Conservation (phyloP, 805 yeast genomes). For the Suhomyces canberraensis region DNA sequence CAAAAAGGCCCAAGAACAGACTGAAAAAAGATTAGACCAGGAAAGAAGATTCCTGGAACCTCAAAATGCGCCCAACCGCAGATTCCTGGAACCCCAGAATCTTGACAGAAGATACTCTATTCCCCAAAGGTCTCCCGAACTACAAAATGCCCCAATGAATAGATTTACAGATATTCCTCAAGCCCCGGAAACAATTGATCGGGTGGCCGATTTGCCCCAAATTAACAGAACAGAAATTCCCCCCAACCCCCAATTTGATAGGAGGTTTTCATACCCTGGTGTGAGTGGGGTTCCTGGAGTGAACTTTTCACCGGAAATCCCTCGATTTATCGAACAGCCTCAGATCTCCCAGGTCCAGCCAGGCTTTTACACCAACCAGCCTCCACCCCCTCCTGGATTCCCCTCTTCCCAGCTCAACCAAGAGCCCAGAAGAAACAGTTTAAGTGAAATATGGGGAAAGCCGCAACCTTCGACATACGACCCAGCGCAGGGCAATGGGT, state of each 20-base stretch:
- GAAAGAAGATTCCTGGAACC: too few species aligned
- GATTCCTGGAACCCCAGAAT: too few species aligned
- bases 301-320: too few species aligned
- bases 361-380: not conserved
- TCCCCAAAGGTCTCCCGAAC: not conserved
- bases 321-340: too few species aligned
- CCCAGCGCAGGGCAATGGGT: conserved; percentile 18
- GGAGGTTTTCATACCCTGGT: too few species aligned
- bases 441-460: not conserved
- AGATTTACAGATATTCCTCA: not conserved
- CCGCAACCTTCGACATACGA: not conserved
- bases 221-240: too few species aligned
- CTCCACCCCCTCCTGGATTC: not conserved
- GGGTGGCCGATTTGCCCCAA: too few species aligned
- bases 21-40: too few species aligned
- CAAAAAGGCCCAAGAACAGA: not conserved
- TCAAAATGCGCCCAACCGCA: not conserved
- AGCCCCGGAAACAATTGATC: too few species aligned
- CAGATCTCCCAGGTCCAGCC: not conserved
- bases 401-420: too few species aligned
- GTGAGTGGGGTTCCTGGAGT: too few species aligned
- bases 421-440: conserved; percentile 4
- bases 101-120: not conserved
- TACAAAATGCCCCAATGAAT: not conserved
- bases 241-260: too few species aligned